Base-by-base conservation (phyloP, 106 monocot species). In the Hemerocallis citrina region DNA sequence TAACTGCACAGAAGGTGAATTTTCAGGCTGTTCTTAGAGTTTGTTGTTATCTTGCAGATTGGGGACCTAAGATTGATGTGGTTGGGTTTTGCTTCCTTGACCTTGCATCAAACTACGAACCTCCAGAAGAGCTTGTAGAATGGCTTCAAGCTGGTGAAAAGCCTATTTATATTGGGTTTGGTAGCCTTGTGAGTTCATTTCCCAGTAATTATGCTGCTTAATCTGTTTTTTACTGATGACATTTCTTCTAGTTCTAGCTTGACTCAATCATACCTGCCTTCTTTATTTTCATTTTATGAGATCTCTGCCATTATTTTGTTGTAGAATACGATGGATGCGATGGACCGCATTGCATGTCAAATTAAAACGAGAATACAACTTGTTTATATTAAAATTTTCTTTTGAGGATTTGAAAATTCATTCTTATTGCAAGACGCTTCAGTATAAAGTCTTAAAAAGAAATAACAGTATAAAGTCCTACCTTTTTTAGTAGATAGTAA, bases 61-160 rank as follows among this genome's bases (percentile, higher is more conserved):
- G 93, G 93, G 93, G 93, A 43, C 71, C 89, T 21, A 85, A 79
- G 60, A 75, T 93, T 57, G 89, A 93, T 68, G 82, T 93, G 28
- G 93, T 89, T 67, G 93, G 93, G 6, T 93, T 88, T 85, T 93
- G 82, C 75, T 93, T 93, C 49, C 84, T 93, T 59, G 88, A 93
- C 64, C 79, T 93, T 66, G 89, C 88, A 55, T 85, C 93, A 73
- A 93, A 85, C 47, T 93, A 89, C 70, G 64, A 70, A 65, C 93
- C 93, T 32, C 89, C 85, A 21, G 74, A 85, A 57, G 33, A 55
- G 27, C 89, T 89, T 61, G 67, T 83, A 17, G 80, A 80, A 75
- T 93, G 93, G 93, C 68, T 93, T 57, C 69, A 77, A 56, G 61
- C 65, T 79, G 89, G 82, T 72, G 71, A 82, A 63, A 82, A 80